phyloP scores from a whole-genome alignment of 106 monocot species.

The Narthecium ossifragum region DNA sequence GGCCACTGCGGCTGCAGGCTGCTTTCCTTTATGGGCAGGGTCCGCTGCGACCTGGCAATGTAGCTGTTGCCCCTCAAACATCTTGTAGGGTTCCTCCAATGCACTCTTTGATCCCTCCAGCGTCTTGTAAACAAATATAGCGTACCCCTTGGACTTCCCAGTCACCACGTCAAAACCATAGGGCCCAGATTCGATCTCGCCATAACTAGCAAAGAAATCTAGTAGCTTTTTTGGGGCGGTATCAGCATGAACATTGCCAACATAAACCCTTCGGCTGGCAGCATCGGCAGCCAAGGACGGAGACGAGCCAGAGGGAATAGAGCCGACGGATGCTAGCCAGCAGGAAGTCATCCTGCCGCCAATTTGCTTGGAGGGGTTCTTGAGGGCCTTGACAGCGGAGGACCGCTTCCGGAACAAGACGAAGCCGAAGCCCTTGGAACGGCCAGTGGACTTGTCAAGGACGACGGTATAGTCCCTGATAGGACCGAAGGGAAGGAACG shows the following conservation, averaged over 20 bases:
- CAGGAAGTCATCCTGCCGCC: conserved; percentile 81
- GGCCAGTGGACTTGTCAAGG: conserved; percentile 71
- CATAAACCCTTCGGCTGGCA: conserved; percentile 66
- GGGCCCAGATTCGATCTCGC: conserved; percentile 94
- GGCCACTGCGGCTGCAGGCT: too few species aligned
- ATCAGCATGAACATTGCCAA: conserved; percentile 63
- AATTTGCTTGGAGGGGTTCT: conserved; percentile 87
- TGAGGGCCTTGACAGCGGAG: conserved; percentile 64
- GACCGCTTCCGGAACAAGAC: conserved; percentile 72
- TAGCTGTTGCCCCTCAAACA: conserved; percentile 49
- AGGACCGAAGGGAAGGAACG: conserved; percentile 74
- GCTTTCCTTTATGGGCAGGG: conserved; percentile 71
- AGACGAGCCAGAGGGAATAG: conserved; percentile 9
- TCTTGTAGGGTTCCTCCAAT: conserved; percentile 61
- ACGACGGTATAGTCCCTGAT: conserved; percentile 83
- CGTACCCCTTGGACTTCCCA: conserved; percentile 65
- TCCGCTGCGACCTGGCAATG: conserved; percentile 67
- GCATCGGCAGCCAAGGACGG: conserved; percentile 20
- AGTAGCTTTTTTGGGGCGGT: conserved; percentile 76
- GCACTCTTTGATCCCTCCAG: conserved; percentile 55
- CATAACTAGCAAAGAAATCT: conserved; percentile 54
- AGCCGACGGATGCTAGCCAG: conserved; percentile 64
- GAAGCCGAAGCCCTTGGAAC: conserved; percentile 88
- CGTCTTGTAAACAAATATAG: conserved; percentile 89
- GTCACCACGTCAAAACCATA: conserved; percentile 78